Conservation (phyloP, 1,284 basidiomycete genomes). For the Leccinum huronense region DNA sequence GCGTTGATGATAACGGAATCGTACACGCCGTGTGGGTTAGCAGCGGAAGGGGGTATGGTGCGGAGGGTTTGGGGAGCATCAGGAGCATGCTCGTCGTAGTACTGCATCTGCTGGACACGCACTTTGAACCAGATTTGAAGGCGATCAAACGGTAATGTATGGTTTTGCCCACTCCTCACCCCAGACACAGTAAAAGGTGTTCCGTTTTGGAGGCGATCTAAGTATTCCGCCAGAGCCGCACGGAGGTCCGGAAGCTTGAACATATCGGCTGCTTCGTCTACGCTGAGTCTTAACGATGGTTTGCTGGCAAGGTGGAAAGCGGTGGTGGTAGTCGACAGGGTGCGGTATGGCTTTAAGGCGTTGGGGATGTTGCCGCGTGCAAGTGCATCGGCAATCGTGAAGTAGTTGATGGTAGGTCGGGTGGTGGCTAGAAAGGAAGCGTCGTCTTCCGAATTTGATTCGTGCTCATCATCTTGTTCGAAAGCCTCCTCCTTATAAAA, state of each 20-base stretch:
- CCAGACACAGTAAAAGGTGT: not conserved
- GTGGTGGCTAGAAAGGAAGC: too few species aligned
- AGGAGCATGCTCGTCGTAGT: not conserved
- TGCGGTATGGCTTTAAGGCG: too few species aligned
- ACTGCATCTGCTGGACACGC: not conserved
- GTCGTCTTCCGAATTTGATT: too few species aligned
- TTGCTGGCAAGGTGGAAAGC: not conserved
- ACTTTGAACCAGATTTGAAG: not conserved
- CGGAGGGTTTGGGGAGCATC: not conserved
- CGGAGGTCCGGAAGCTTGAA: not conserved
- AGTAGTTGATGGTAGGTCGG: too few species aligned
- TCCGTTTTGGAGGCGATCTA: not conserved
- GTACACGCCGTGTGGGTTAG: not conserved
- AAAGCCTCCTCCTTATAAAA: too few species aligned
- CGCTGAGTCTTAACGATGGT: not conserved
- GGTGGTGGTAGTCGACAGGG: not conserved
- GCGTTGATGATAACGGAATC: not conserved
- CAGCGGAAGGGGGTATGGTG: not conserved
- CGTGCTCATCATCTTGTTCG: too few species aligned
- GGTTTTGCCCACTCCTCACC: not conserved
- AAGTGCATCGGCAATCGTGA: too few species aligned
- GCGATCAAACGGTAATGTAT: too few species aligned
- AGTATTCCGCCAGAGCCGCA: not conserved
- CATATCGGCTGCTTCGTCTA: not conserved
- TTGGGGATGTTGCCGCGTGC: too few species aligned